A percentile compares a stretch with the other conserved stretches of the same genome.
Evolutionary conservation across 352 stramenopile genomes (phyloP).

Genomic region (Phytophthora hibernalis): DNA sequence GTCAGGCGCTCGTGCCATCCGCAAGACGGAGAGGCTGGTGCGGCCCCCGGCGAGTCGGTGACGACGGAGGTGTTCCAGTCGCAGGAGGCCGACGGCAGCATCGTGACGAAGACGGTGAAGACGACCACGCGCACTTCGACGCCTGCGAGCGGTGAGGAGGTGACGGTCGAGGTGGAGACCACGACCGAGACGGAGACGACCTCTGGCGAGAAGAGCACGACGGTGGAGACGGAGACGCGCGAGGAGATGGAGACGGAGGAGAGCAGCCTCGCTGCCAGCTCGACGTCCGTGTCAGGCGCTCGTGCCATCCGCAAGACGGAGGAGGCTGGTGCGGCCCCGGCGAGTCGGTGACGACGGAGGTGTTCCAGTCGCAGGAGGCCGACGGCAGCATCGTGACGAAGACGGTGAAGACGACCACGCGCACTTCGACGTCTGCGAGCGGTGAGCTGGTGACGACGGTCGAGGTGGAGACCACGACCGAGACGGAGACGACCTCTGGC

Average conservation of each 20-base stretch:
- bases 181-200: slow-evolving; percentile 19
- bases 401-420: slow-evolving; percentile 16
- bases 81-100: slow-evolving; percentile 24
- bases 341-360: slow-evolving; percentile 15
- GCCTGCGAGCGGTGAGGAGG: slow-evolving; percentile 17
- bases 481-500: slow-evolving; percentile 17
- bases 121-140: slow-evolving; percentile 18
- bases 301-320: slow-evolving; percentile 7
- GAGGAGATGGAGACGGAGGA: slow-evolving; percentile 14
- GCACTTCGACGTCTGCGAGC: slow-evolving; percentile 2
- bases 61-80: slow-evolving; percentile 28
- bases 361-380: slow-evolving; percentile 13
- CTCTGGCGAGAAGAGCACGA: slow-evolving; percentile 20
- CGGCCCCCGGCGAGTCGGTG: slow-evolving; percentile 16
- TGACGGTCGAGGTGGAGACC: slow-evolving; percentile 21
- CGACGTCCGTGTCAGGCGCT: slow-evolving; percentile 4
- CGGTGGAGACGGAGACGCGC: slow-evolving; percentile 14
- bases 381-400: slow-evolving; percentile 20
- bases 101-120: slow-evolving; percentile 30
- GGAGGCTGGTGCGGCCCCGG: slow-evolving; percentile 12
- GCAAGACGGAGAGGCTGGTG: neutral
- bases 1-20: slow-evolving; percentile 4
- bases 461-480: slow-evolving; percentile 21
- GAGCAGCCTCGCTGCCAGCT: slow-evolving; percentile 3
- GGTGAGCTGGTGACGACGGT: slow-evolving; percentile 8